Conservation (phyloP, 148 eudicot genomes). For the Beta vulgaris region DNA sequence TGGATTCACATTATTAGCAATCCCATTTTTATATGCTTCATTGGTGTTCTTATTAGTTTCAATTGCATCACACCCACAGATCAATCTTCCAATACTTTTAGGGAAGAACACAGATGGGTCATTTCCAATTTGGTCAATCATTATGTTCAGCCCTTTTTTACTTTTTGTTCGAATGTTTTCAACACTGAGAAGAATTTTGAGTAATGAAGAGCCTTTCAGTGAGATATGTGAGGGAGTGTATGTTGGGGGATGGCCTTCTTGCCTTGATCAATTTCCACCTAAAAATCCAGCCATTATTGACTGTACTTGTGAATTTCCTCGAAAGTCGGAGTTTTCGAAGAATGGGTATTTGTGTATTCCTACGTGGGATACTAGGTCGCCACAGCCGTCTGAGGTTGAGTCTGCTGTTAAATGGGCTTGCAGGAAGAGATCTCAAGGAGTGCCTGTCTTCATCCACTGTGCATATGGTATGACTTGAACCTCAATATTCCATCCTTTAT, state of each 20-base stretch:
- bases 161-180: slow-evolving; percentile 64
- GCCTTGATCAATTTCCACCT: slow-evolving; percentile 55
- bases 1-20: slow-evolving; percentile 45
- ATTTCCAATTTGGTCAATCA: slow-evolving; percentile 64
- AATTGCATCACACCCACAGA: slow-evolving; percentile 64
- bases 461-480: slow-evolving; percentile 69
- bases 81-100: slow-evolving; percentile 73
- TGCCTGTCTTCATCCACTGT: slow-evolving; percentile 74
- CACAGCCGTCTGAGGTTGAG: slow-evolving; percentile 67
- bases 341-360: slow-evolving; percentile 77
- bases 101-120: slow-evolving; percentile 70
- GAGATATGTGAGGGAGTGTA: slow-evolving; percentile 67
- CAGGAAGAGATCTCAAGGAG: slow-evolving; percentile 63
- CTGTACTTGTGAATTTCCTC: slow-evolving; percentile 85
- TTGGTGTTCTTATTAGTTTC: slow-evolving; percentile 61
- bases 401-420: slow-evolving; percentile 85
- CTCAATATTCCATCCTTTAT: neutral
- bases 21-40: slow-evolving; percentile 77
- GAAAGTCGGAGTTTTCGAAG: slow-evolving; percentile 34
- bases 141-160: slow-evolving; percentile 68
- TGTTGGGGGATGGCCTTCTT: slow-evolving; percentile 94
- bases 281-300: slow-evolving; percentile 84
- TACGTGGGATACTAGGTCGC: slow-evolving; percentile 83
- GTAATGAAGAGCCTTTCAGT: slow-evolving; percentile 63
- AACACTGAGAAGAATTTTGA: slow-evolving; percentile 41